A percentile compares a stretch with the other conserved stretches of the same genome.
Conservation (phyloP, 225 moss, liverwort and hornwort species). For the Anthoceros angustus region DNA sequence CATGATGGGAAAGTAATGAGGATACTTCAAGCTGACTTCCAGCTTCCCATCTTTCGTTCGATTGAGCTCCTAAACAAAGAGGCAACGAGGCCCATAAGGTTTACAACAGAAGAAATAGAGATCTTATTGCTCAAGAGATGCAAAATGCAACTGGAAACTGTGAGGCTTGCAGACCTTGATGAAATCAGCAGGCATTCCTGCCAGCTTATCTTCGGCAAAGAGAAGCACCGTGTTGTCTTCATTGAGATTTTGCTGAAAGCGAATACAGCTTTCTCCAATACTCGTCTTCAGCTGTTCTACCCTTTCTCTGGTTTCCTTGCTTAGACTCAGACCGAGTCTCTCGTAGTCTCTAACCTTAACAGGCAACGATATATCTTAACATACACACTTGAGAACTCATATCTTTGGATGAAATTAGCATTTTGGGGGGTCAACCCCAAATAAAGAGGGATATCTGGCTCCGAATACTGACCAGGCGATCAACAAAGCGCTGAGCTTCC, state of each 20-base stretch:
- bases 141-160: background rate
- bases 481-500: slow-evolving; percentile 85
- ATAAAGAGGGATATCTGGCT: background rate
- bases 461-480: slow-evolving; percentile 47
- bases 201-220: slow-evolving; percentile 67
- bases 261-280: slow-evolving; percentile 70
- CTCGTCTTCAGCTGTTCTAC: slow-evolving; percentile 73
- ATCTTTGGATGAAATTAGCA: background rate
- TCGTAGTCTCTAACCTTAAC: slow-evolving; percentile 85
- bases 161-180: slow-evolving; percentile 34
- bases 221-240: slow-evolving; percentile 68
- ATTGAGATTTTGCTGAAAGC: slow-evolving; percentile 86
- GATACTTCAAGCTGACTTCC: slow-evolving; percentile 85
- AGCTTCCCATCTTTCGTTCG: slow-evolving; percentile 63
- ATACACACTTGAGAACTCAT: slow-evolving; percentile 2
- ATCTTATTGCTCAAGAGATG: background rate
- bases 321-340: slow-evolving; percentile 71
- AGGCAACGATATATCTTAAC: background rate
- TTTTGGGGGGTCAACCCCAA: background rate
- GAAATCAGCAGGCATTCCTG: slow-evolving; percentile 74
- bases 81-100: background rate
- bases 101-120: background rate
- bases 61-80: slow-evolving; percentile 41
- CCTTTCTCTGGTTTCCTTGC: slow-evolving; percentile 53
- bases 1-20: slow-evolving; percentile 88